phyloP scores from a whole-genome alignment of 2,329 filamentous ascomycete species.

The Colletotrichum brevisporum region DNA sequence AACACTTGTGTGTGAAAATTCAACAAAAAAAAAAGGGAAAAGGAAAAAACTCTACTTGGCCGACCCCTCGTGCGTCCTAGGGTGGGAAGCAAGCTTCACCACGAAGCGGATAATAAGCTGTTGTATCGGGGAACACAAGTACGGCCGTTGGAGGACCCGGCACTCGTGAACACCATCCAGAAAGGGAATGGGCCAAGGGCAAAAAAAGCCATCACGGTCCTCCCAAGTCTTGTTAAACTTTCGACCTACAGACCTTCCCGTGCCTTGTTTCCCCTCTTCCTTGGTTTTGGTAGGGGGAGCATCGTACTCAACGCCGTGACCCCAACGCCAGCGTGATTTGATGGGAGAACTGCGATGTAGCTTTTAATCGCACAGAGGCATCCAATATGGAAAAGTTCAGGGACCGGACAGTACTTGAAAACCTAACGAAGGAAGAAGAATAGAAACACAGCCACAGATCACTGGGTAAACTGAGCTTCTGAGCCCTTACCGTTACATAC shows the following conservation, averaged over 20 bases:
- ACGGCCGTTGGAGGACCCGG: neutral
- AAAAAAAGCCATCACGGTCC: conserved; percentile 32
- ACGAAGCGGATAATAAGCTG: conserved; percentile 24
- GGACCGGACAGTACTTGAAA: too few species aligned
- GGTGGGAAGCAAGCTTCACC: conserved; percentile 23
- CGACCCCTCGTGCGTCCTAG: neutral
- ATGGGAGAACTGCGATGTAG: too few species aligned
- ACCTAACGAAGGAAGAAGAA: too few species aligned
- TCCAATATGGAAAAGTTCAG: too few species aligned
- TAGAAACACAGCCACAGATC: too few species aligned
- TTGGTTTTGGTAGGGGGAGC: neutral
- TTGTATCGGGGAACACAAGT: neutral
- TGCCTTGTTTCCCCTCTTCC: neutral
- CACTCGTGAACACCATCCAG: conserved; percentile 11
- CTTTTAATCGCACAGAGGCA: too few species aligned
- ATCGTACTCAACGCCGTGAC: too few species aligned
- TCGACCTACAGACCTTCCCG: neutral
- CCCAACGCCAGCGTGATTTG: too few species aligned
- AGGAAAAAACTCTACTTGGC: neutral
- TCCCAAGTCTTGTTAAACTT: conserved; percentile 12
- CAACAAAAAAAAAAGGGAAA: neutral
- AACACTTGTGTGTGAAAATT: neutral
- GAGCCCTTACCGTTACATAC: too few species aligned
- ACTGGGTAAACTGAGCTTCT: too few species aligned
- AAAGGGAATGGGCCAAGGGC: conserved; percentile 16